Percentiles rank a stretch among this genome's conserved stretches.
These are phyloP conservation scores for Euphorbia lathyris DNA, from an alignment of 345 rosid genomes.

Conservation along the genomic window DNA sequence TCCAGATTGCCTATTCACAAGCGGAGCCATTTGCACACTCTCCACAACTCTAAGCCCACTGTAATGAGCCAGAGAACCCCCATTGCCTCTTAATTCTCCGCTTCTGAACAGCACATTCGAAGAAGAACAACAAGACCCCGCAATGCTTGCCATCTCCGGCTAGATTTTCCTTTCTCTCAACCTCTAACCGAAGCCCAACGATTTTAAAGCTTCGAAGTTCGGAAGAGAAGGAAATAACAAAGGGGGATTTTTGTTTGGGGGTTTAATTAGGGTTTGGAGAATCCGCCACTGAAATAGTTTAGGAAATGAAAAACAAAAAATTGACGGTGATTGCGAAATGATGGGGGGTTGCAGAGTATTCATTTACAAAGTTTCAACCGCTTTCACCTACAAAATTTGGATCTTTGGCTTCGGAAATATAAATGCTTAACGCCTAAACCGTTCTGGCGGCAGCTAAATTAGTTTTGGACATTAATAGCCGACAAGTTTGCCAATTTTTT, in stretches of 20 bases:
- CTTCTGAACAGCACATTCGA: slow-evolving; percentile 19
- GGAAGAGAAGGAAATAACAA: slow-evolving; percentile 23
- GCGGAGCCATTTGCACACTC: slow-evolving; percentile 23
- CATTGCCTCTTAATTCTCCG: slow-evolving; percentile 29
- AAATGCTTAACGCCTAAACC: slow-evolving; percentile 6
- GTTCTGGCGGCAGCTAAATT: not conserved
- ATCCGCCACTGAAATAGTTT: slow-evolving; percentile 23
- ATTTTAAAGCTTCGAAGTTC: slow-evolving; percentile 3
- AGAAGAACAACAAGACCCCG: slow-evolving; percentile 31
- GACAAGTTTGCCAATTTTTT: not conserved
- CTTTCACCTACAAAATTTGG: slow-evolving; percentile 17
- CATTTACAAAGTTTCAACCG: slow-evolving; percentile 22
- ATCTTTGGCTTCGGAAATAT: not conserved
- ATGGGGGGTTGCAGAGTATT: not conserved
- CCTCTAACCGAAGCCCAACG: not conserved
- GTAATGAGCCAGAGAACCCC: slow-evolving; percentile 32
- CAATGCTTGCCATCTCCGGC: slow-evolving; percentile 41
- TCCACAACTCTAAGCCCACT: slow-evolving; percentile 42
- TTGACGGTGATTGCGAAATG: slow-evolving; percentile 26
- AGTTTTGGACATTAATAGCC: not conserved
- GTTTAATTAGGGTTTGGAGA: slow-evolving; percentile 23
- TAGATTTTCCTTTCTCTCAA: not conserved
- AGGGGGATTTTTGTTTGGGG: slow-evolving; percentile 13
- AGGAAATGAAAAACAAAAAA: slow-evolving; percentile 4
- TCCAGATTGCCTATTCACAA: slow-evolving; percentile 19